phyloP scores from a whole-genome alignment of 768 basidiomycete genomes.

The Roridomyces roridus region DNA sequence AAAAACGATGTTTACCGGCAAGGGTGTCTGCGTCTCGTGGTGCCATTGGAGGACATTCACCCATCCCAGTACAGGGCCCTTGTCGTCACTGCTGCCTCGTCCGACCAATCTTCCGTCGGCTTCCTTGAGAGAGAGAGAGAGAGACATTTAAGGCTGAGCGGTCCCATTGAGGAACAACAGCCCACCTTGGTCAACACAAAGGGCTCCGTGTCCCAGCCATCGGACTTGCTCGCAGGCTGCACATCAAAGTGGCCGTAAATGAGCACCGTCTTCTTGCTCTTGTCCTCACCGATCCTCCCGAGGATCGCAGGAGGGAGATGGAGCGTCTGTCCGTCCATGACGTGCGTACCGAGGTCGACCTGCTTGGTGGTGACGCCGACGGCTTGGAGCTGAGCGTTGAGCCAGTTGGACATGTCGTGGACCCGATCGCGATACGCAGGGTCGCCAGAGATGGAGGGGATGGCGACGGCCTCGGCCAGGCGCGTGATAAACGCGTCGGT shows the following conservation, averaged over 20 bases:
- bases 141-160: no score
- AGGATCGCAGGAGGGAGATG: constrained; percentile 85
- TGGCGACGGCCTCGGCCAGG: constrained; percentile 81
- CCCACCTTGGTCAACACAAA: constrained; percentile 67
- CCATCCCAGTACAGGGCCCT: constrained; percentile 90
- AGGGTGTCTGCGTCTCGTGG: constrained; percentile 60
- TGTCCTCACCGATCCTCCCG: constrained; percentile 82
- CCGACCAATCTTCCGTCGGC: constrained; percentile 74
- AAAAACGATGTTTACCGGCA: constrained; percentile 90
- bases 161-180: no score
- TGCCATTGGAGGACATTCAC: constrained; percentile 91
- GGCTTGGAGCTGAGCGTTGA: constrained; percentile 73
- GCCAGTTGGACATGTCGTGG: constrained; percentile 85
- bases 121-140: no score
- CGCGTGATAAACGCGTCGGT: constrained; percentile 77
- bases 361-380: constrained; percentile 81
- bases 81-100: constrained; percentile 90
- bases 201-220: constrained; percentile 91
- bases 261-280: constrained; percentile 90
- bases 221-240: constrained; percentile 73
- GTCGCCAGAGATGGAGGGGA: constrained; percentile 82
- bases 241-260: constrained; percentile 97
- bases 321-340: constrained; percentile 67
- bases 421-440: constrained; percentile 76
- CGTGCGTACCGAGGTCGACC: constrained; percentile 79